phyloP scores from a whole-genome alignment of 108 stramenopile species.

The Cyclotella cryptica region DNA sequence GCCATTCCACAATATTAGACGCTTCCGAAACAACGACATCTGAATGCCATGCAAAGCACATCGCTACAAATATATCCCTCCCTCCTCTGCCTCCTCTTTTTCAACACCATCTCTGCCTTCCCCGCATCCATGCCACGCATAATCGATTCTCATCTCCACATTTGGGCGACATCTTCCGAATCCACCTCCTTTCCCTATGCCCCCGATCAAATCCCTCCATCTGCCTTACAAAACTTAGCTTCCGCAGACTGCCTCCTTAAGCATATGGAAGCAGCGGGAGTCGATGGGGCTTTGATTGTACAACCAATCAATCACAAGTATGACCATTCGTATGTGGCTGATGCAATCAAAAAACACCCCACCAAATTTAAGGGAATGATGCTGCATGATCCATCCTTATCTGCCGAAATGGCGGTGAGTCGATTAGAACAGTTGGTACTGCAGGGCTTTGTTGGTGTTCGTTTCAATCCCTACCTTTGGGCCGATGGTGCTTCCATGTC shows the following conservation, averaged over 20 bases:
- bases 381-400: slow-evolving; percentile 74
- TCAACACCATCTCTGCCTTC: neutral
- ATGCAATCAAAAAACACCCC: slow-evolving; percentile 72
- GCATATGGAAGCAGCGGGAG: slow-evolving; percentile 75
- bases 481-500: slow-evolving; percentile 51
- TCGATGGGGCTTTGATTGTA: slow-evolving; percentile 87
- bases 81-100: too few relatives aligned
- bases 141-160: slow-evolving; percentile 89
- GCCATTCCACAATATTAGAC: too few relatives aligned
- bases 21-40: too few relatives aligned
- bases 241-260: slow-evolving; percentile 60
- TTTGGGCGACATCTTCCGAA: slow-evolving; percentile 76
- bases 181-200: slow-evolving; percentile 65
- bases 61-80: too few relatives aligned
- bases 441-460: slow-evolving; percentile 83
- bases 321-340: slow-evolving; percentile 83
- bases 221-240: slow-evolving; percentile 57
- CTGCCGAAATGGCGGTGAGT: slow-evolving; percentile 65
- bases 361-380: slow-evolving; percentile 88
- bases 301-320: slow-evolving; percentile 93
- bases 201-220: slow-evolving; percentile 70
- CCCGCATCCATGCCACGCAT: slow-evolving; percentile 7
- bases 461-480: slow-evolving; percentile 93
- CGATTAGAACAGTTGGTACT: slow-evolving; percentile 71
- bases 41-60: too few relatives aligned